phyloP scores from a whole-genome alignment of 1,284 basidiomycete genomes.

The Ganoderma lingzhi region DNA sequence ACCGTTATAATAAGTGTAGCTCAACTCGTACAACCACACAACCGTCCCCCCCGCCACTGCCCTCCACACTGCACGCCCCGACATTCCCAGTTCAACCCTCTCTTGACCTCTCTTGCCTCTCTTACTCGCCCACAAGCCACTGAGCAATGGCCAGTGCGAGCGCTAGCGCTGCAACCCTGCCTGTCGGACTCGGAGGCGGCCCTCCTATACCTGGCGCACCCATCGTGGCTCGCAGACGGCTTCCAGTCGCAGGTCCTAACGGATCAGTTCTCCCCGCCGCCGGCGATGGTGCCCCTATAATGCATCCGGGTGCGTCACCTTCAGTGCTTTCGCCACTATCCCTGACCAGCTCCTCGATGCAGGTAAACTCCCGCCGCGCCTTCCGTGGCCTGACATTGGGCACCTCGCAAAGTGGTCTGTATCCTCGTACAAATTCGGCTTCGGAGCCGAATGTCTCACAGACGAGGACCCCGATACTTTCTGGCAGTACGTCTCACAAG shows the following conservation, averaged over 20 bases:
- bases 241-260: constrained; percentile 17
- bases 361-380: constrained; percentile 52
- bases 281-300: constrained; percentile 45
- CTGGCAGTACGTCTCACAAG: constrained; percentile 87
- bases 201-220: constrained; percentile 16
- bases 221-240: constrained; percentile 26
- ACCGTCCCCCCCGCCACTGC: neutral
- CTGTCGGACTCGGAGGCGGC: constrained; percentile 17
- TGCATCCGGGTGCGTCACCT: constrained; percentile 45
- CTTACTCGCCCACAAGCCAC: neutral
- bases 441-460: constrained; percentile 91
- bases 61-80: neutral
- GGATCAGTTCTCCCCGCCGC: constrained; percentile 27
- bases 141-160: constrained; percentile 34
- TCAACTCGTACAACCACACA: neutral
- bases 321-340: constrained; percentile 1
- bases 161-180: constrained; percentile 28
- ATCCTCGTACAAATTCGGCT: constrained; percentile 96
- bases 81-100: neutral
- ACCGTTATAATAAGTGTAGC: neutral
- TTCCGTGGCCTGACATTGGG: constrained; percentile 84
- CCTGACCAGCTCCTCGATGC: constrained; percentile 29
- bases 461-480: constrained; percentile 93
- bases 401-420: constrained; percentile 94
- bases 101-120: no score